Base-by-base conservation (phyloP, 805 yeast species). In the Candida verbasci region DNA sequence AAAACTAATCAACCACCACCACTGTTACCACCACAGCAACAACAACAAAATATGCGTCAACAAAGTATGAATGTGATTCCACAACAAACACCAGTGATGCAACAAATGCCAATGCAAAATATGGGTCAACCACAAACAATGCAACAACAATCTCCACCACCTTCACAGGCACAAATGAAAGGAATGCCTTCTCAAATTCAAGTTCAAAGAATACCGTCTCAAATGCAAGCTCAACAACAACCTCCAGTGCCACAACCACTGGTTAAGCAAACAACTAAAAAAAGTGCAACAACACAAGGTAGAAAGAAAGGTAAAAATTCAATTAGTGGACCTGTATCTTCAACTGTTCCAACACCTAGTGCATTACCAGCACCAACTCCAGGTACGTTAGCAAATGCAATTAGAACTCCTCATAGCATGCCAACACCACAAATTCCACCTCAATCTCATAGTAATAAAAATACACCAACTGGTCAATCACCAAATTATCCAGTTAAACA, bases 401-500 rank as follows among this genome's bases (percentile, higher is more conserved):
- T 66, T 47, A 67, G 65, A 38, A 67, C 73, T 2, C 73, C 73
- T 1, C 64, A 63, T 41, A 62, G 68, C 43, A 63, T 63, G 9
- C 54, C 68, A 3, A 67, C 72, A 0, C 72, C 73, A 1, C 70
- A 62, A 37, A 51, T 66, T 9, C 55, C 58, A 4, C 55, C 59
- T 3, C 53, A 51, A 16, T 40, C 55, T 4, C 62, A 63, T 16
- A 62, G 70, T 37, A 60, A 56, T 43, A 67, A 61, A 48, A 65
- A 66, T 37, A 67, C 73, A 1, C 73, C 73, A 2, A 46, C 47
- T 5, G 42, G 24, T 6, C 59, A 55, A 39, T 62, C 70, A 4
- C 71, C 72, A 16, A 53, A 42, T 34, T 56, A 53, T 37, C 39
- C 42, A 12, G 27, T 30, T 9, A 48, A 40, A 23, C 37, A 30